phyloP scores from a whole-genome alignment of 345 rosid species.

The Salix arbutifolia region DNA sequence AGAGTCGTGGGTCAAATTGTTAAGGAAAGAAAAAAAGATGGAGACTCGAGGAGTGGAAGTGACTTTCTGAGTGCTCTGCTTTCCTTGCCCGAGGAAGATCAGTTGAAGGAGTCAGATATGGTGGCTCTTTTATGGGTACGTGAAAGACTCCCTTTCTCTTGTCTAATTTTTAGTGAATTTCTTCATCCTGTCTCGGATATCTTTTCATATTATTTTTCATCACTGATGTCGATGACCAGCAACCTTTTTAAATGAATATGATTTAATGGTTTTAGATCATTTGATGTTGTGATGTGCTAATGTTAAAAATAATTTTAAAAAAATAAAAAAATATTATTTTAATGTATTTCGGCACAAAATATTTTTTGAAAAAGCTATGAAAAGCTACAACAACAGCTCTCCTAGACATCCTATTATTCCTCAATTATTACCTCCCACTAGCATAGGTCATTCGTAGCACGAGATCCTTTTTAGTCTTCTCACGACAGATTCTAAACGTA shows the following conservation, averaged over 20 bases:
- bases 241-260: too few relatives aligned
- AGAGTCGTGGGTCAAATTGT: conserved; percentile 39
- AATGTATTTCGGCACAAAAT: too few relatives aligned
- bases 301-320: too few relatives aligned
- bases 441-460: background rate
- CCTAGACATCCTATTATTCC: too few relatives aligned
- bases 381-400: too few relatives aligned
- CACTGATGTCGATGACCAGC: background rate
- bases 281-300: too few relatives aligned
- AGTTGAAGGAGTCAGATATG: conserved; percentile 43
- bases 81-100: conserved; percentile 51
- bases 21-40: conserved; percentile 25
- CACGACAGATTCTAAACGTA: background rate
- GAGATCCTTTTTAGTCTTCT: background rate
- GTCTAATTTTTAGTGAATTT: background rate
- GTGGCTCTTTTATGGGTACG: conserved; percentile 58
- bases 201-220: background rate
- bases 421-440: background rate
- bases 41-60: conserved; percentile 10
- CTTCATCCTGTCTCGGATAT: background rate
- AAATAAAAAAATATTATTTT: too few relatives aligned
- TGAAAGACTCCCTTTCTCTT: conserved; percentile 5
- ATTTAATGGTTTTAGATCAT: too few relatives aligned
- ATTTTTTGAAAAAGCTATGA: too few relatives aligned
- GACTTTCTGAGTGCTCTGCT: conserved; percentile 55